Evolutionary conservation across 306 rosid genomes (phyloP), one percentile per base, ranked within the genome.

Genomic region (Fagus crenata): DNA sequence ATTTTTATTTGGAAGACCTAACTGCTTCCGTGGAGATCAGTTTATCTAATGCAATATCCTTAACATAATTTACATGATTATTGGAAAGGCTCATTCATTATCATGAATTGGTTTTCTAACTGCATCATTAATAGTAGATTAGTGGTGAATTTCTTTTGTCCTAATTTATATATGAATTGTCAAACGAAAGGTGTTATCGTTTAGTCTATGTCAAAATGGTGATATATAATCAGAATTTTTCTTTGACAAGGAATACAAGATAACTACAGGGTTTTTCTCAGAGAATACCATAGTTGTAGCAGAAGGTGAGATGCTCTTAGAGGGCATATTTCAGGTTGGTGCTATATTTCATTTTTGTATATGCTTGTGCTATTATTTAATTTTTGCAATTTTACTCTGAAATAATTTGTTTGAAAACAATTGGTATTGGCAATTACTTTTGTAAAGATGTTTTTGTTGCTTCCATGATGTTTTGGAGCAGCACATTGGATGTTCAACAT

Each of bases 241-340:
- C 93, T 54, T 95, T 95, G 85, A 95, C 96, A 77, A 79, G 75
- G 78, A 69, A 75, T 86, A 95, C 97, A 92, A 90, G 91, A 90
- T 95, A 88, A 95, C 98, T 12, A 86, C 98, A 76, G 98, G 98
- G 35, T 89, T 95, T 80, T 90, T 95, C 80, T 74, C 89, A 51
- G 98, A 95, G 96, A 95, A 95, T 87, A 92, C 97, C 69, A 85
- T 95, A 72, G 93, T 90, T 78, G 97, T 95, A 40, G 98, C 92
- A 7, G 98, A 95, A 82, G 98, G 97, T 41, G 97, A 90, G 86
- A 95, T 95, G 97, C 93, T 85, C 13, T 77, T 87, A 65, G 91
- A 86, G 82, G 96, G 97, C 42, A 81, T 88, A 74, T 92, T 95
- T 78, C 88, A 89, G 98, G 97, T 95, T 78, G 55, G 89, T 78